Base-by-base conservation (phyloP, 495 filamentous ascomycete genomes). In the Symbiotaphrina buchneri region DNA sequence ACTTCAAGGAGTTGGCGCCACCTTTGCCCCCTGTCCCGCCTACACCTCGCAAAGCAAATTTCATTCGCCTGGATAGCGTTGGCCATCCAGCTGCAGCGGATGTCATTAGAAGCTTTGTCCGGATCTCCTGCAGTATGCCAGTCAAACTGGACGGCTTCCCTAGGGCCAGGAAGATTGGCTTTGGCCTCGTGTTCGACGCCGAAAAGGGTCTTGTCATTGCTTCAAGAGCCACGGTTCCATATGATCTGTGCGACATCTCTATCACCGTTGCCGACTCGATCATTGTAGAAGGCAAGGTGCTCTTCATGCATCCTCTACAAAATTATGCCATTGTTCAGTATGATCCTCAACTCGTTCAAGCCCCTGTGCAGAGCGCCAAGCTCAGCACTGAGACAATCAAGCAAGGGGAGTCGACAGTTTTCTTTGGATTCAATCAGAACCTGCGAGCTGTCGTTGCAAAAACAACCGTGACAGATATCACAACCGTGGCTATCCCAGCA, bases 301-400 rank as follows among this genome's bases (percentile, higher is more conserved):
- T 93, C 14, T 99, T 99, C 59, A 62, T 99, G 55, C 87, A 99
- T 49, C 87, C 87, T n/a, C 58, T 95, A 19, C 90, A 94, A 46
- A 99, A 99, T 49, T 99, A 94, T 52, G 74, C 73, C 38, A 74
- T 99, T 42, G 65, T 99, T 34, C 76, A 90, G 51, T 99, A 95
- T 46, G 87, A 99, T 49, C 77, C 90, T 2, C 71, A 63, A 21
- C 67, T 99, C 1, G 90, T 95, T 27, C 66, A 90, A 41, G 87
- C 90, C 5, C 85, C 90, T 4, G 81, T 99, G 14, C 60, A 90
- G 51, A 84, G 74, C 41, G 85, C 87, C 15, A 76, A 63, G 43
- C 66, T 99, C 30, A 75, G 82, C 43, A 65, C 58, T 10, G 64
- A 82, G 34, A 64, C 63, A 37, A 82, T 95, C 47, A 85, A 82